Percentiles rank a stretch among this genome's conserved stretches.
These are phyloP conservation scores for Cupressus sempervirens DNA, from an alignment of 75 land plant genomes.

Conservation along the genomic window DNA sequence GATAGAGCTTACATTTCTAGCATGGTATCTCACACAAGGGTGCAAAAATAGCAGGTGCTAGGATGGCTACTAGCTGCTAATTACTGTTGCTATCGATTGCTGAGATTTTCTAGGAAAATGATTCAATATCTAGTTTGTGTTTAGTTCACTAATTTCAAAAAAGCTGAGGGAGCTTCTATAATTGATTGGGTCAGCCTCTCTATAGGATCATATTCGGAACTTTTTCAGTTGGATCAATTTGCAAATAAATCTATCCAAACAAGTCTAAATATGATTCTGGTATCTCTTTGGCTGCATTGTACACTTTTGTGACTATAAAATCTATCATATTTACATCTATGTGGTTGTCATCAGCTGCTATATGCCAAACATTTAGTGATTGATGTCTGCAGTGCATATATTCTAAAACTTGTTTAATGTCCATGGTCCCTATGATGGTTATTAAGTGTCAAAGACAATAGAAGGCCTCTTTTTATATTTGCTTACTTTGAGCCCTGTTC, in stretches of 20 bases:
- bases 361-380: background rate
- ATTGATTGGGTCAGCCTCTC: background rate
- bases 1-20: background rate
- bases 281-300: background rate
- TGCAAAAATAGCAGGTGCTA: background rate
- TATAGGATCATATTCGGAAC: background rate
- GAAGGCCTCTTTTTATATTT: background rate
- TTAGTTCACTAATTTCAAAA: background rate
- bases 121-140: background rate
- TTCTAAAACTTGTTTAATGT: background rate
- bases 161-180: background rate
- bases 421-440: background rate
- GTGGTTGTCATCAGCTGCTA: background rate
- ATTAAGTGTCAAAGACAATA: background rate
- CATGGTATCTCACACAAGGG: background rate
- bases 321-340: background rate
- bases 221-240: background rate
- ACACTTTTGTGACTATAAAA: background rate
- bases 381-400: background rate
- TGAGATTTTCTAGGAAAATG: background rate
- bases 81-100: background rate
- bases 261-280: background rate
- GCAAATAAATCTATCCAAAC: background rate
- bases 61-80: background rate
- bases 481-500: background rate